phyloP scores from a whole-genome alignment of 306 rosid genomes.

The Prunus davidiana region DNA sequence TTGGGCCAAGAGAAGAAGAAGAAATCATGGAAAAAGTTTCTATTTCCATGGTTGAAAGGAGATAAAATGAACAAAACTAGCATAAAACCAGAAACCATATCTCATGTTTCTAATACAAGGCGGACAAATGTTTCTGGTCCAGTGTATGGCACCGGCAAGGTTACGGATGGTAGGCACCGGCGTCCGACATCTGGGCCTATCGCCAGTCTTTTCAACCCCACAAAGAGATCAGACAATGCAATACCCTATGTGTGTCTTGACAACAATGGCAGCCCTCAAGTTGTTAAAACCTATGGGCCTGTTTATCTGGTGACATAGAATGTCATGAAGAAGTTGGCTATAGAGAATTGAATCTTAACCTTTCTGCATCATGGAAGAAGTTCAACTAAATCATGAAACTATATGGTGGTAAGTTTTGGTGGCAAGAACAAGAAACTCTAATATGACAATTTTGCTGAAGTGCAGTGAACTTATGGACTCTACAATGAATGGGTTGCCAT shows the following conservation, averaged over 20 bases:
- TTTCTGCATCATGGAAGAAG: not conserved
- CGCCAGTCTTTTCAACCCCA: conserved; percentile 42
- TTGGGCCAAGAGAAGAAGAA: conserved; percentile 29
- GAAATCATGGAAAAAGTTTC: conserved; percentile 66
- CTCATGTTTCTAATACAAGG: conserved; percentile 30
- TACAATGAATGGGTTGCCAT: not conserved
- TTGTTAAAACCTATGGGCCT: conserved; percentile 56
- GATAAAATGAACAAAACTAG: conserved; percentile 41
- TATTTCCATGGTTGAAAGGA: conserved; percentile 72
- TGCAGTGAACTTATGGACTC: not conserved
- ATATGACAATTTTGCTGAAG: not conserved
- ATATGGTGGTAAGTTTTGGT: not conserved
- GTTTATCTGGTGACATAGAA: conserved; percentile 58
- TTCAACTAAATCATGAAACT: not conserved
- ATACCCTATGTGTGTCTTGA: conserved; percentile 50
- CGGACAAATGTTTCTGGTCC: conserved; percentile 64
- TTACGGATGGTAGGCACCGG: conserved; percentile 27
- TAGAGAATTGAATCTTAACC: not conserved
- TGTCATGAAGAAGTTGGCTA: not conserved
- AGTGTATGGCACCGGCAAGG: conserved; percentile 27
- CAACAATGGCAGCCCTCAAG: conserved; percentile 33
- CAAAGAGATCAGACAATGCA: conserved; percentile 39
- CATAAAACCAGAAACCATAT: conserved; percentile 21
- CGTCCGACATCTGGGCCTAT: conserved; percentile 60
- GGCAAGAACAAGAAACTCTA: not conserved